Base-by-base conservation (phyloP, 148 eudicot species). In the Rhododendron molle region DNA sequence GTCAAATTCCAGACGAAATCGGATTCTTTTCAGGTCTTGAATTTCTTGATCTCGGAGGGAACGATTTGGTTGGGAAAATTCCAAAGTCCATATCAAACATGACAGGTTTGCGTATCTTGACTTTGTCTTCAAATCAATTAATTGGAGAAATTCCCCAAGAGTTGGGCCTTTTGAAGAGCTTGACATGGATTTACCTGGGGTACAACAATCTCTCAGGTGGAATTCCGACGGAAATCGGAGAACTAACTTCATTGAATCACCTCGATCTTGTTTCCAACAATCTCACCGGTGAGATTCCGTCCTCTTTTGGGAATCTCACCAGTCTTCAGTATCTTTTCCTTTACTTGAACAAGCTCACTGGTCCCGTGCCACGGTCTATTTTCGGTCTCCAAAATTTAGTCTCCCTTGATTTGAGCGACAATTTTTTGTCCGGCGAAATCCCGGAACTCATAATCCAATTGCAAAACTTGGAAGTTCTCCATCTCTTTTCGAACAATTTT, bases 211-310 rank as follows among this genome's bases (percentile, higher is more conserved):
- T 96, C 3, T 89, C 93, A 10, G 98, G 99, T 7, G 50, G 46
- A 49, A 93, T 96, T 56, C 99, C 99, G 15, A 2, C 40, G 26
- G 92, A 87, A 36, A 82, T 96, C 46, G 99, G 99, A 79, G 90
- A 89, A 81, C 85, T 96, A 28, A 84, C 85, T 6, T 91, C 87
- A 9, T 85, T 96, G 67, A 77, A 81, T 81, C 99, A 96, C 86
- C 98, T 96, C 85, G 95, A 96, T 90, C 93, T 96, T 44, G 99
- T 93, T 11, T 91, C 85, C 81, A 96, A 95, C 90, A 93, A 93
- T 54, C 92, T 94, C 76, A 89, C 89, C 32, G 98, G 98, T 73
- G 84, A 87, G 86, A 94, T 96, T 18, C 98, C 98, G 0, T 50
- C 85, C 8, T 91, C 96, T 67, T 82, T 96, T 38, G 99, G 98